A percentile compares a stretch with the other conserved stretches of the same genome.
phyloP scores from a whole-genome alignment of 1,284 basidiomycete species.

The Ceratobasidium sp. region DNA sequence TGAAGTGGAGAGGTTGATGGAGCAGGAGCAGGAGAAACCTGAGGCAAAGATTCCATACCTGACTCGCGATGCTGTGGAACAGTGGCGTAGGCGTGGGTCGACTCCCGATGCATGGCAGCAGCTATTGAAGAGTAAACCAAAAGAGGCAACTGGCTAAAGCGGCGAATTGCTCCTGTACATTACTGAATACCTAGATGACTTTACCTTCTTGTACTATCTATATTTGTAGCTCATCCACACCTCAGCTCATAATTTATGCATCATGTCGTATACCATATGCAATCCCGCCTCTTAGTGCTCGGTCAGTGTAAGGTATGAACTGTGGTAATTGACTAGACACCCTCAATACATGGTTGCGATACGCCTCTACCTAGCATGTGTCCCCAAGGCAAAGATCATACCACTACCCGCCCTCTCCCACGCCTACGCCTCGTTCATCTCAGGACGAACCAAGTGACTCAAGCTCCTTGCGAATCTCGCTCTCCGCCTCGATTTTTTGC shows the following conservation, averaged over 20 bases:
- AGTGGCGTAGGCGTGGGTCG: constrained; percentile 5
- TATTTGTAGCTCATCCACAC: constrained; percentile 17
- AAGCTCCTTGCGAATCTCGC: constrained; percentile 85
- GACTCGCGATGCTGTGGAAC: constrained; percentile 21
- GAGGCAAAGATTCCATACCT: constrained; percentile 22
- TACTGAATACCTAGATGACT: background rate
- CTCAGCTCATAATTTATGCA: constrained; percentile 28
- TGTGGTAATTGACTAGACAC: constrained; percentile 19
- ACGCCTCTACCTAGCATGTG: background rate
- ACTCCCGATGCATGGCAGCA: constrained; percentile 8
- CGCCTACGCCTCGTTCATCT: background rate
- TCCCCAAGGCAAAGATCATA: background rate
- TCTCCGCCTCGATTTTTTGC: constrained; percentile 94
- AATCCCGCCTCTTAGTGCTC: background rate
- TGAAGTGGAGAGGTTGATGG: background rate
- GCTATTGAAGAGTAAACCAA: constrained; percentile 1
- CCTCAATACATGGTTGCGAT: constrained; percentile 10
- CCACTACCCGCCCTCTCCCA: background rate
- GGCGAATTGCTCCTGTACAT: background rate
- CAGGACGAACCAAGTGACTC: constrained; percentile 57
- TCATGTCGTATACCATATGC: constrained; percentile 3
- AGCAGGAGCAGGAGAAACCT: background rate
- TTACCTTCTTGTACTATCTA: constrained; percentile 1
- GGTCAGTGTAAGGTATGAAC: background rate
- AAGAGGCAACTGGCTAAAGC: constrained; percentile 2